A percentile compares a stretch with the other conserved stretches of the same genome.
These are phyloP conservation scores for Nasturtium officinale DNA, from an alignment of 345 rosid genomes.

Conservation along the genomic window DNA sequence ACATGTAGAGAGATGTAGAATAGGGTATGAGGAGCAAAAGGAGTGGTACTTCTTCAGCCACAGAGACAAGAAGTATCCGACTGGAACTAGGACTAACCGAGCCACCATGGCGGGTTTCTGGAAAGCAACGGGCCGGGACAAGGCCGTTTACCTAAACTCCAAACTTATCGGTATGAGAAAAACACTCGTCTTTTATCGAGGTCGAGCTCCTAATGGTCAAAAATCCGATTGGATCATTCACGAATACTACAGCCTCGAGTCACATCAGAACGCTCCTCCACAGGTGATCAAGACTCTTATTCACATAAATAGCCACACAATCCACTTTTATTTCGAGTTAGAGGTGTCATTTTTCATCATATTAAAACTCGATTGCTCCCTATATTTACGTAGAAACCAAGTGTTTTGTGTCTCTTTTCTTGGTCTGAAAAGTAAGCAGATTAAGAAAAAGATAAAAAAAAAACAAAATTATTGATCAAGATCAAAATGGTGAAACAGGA, in stretches of 20 bases:
- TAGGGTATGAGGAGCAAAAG: slow-evolving; percentile 92
- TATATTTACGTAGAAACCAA: neutral
- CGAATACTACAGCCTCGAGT: slow-evolving; percentile 83
- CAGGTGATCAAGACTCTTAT: slow-evolving; percentile 52
- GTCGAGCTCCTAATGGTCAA: slow-evolving; percentile 97
- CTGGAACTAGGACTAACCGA: slow-evolving; percentile 92
- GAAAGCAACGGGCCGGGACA: slow-evolving; percentile 98
- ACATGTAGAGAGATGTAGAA: slow-evolving; percentile 71
- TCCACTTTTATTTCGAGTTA: slow-evolving; percentile 1
- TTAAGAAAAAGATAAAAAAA: neutral
- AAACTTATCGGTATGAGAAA: slow-evolving; percentile 97
- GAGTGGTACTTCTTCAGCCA: slow-evolving; percentile 99
- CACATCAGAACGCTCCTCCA: slow-evolving; percentile 80
- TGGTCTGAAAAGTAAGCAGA: neutral
- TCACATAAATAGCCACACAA: neutral
- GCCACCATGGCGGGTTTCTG: slow-evolving; percentile 97
- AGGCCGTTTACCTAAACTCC: slow-evolving; percentile 77
- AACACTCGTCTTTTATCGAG: slow-evolving; percentile 94
- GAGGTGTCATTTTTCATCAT: slow-evolving; percentile 12
- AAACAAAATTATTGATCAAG: neutral
- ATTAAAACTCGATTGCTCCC: neutral
- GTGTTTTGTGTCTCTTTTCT: neutral
- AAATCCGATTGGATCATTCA: slow-evolving; percentile 98
- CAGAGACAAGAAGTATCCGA: slow-evolving; percentile 96
- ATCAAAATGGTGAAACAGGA: slow-evolving; percentile 55